These are phyloP conservation scores for Fusarium pininemorale DNA, from an alignment of 2,329 filamentous ascomycete species.

Conservation along the genomic window DNA sequence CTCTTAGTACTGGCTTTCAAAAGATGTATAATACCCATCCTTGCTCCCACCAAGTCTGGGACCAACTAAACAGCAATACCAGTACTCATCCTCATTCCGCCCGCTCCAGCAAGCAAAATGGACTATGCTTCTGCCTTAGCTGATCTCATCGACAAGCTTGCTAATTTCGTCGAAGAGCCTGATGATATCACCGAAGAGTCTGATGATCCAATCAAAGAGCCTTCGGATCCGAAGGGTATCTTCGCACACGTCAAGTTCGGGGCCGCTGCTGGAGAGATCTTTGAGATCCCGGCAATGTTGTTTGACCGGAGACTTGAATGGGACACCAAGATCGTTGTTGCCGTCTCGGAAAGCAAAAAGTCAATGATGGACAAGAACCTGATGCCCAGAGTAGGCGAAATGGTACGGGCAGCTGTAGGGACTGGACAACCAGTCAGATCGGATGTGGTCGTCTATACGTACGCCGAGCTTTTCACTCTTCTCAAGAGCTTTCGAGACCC, in stretches of 20 bases:
- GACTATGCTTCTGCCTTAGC: fast-evolving
- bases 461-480: not conserved
- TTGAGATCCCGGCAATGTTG: not conserved
- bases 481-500: not conserved
- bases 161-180: not conserved
- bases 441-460: not conserved
- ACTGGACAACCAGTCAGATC: not conserved
- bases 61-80: not conserved
- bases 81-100: not conserved
- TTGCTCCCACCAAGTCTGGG: not conserved
- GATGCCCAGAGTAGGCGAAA: not conserved
- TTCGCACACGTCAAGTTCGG: not conserved
- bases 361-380: not conserved
- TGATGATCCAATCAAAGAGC: too few species aligned
- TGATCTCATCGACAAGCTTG: fast-evolving
- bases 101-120: not conserved
- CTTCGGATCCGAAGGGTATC: not conserved
- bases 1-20: not conserved
- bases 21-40: not conserved
- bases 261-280: not conserved
- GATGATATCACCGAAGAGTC: too few species aligned
- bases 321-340: not conserved
- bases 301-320: not conserved
- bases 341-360: not conserved
- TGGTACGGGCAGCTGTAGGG: not conserved